Evolutionary conservation across 2,329 filamentous ascomycete species (phyloP), one percentile per base, ranked within the genome.

Genomic region (Lomentospora prolificans): DNA sequence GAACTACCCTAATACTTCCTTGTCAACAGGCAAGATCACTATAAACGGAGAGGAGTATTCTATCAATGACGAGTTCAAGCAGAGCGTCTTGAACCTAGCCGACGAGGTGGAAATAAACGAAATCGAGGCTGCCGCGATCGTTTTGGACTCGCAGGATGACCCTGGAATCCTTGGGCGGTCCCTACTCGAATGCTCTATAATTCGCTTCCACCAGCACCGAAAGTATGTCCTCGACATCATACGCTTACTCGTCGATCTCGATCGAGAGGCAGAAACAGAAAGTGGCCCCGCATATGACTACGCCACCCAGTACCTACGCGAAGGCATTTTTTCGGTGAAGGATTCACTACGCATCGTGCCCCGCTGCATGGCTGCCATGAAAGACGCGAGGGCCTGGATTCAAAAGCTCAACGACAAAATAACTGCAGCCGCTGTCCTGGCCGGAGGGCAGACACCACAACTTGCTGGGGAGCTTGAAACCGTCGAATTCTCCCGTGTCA

Each of bases 31-130:
- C 57, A 91, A 88, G 67, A 77, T 97, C 62, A 82, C 75, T 31
- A 72, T 96, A 57, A 80, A 81, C 62, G 86, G 84, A 59, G 79
- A 82, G 31, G 82, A 91, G 64, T 97, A 90, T 69, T 75, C 79
- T 22, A 76, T 99, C 72, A 96, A 95, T 70, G 80, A 88, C 56
- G 85, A 90, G 59, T 97, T 99, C 70, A 84, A 92, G 65, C 86
- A 96, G 69, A 84, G 86, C 62, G 82, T 85, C 24, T 76, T 95
- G 30, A 82, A 89, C 63, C 77, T 99, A 36, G 88, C 92, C 56
- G 91, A 97, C 69, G 89, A 90, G 62, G 77, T 96, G 59, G 85
- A 96, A 64, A 77, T 99, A 54, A 91, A 99, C 70, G 95, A 99
- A 70, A 68, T 95, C 57, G 82, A 94, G 63, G 87, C 92, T 17